These are phyloP conservation scores for Daldinia sp. DNA, from an alignment of 2,329 filamentous ascomycete species.

Conservation along the genomic window DNA sequence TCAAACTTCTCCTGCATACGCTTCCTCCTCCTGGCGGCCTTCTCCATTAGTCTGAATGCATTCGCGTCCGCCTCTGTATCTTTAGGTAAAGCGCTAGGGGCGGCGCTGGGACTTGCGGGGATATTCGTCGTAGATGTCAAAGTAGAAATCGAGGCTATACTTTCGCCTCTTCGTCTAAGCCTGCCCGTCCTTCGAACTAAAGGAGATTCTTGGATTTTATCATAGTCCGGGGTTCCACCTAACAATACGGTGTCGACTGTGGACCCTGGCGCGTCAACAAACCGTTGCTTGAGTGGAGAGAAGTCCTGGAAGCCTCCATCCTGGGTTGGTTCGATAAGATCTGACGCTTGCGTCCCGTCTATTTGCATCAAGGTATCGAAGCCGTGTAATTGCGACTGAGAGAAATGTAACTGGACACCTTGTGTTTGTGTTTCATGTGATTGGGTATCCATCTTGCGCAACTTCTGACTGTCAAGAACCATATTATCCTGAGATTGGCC, in stretches of 20 bases:
- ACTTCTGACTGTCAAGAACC: conserved; percentile 62
- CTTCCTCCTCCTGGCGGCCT: conserved; percentile 69
- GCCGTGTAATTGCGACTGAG: conserved; percentile 70
- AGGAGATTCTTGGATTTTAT: conserved; percentile 71
- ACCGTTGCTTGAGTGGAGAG: conserved; percentile 77
- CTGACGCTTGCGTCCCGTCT: conserved; percentile 72
- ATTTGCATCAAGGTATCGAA: conserved; percentile 68
- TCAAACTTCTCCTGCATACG: conserved; percentile 72
- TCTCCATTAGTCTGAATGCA: conserved; percentile 79
- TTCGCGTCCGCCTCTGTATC: conserved; percentile 43
- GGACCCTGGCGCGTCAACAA: conserved; percentile 72
- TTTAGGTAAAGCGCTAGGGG: conserved; percentile 54
- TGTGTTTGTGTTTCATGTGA: conserved; percentile 58
- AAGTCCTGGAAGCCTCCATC: conserved; percentile 81
- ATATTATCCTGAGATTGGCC: conserved; percentile 64
- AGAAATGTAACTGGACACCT: conserved; percentile 67
- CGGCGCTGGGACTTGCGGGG: conserved; percentile 43
- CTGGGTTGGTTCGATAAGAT: conserved; percentile 81
- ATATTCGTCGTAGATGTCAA: conserved; percentile 63
- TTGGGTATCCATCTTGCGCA: conserved; percentile 55
- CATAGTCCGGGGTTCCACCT: conserved; percentile 53
- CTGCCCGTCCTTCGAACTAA: conserved; percentile 71
- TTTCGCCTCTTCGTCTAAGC: conserved; percentile 52
- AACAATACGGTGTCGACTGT: conserved; percentile 78
- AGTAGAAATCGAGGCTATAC: conserved; percentile 36